Percentiles rank a stretch among this genome's conserved stretches.
Conservation (phyloP, 805 yeast genomes). For the Phaffomyces antillensis region DNA sequence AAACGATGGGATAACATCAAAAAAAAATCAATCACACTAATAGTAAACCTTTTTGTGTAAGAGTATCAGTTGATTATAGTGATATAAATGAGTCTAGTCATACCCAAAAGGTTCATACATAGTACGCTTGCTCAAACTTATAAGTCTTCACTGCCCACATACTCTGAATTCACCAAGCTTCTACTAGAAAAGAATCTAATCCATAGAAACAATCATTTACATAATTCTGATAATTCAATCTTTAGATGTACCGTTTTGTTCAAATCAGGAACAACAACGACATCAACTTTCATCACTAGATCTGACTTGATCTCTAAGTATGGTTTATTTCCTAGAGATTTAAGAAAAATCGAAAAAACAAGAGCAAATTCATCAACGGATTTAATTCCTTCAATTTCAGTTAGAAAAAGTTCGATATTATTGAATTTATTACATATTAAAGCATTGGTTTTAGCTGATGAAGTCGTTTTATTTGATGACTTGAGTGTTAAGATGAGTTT, state of each 20-base stretch:
- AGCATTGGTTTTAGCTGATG: slow-evolving; percentile 65
- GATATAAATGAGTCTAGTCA: not conserved
- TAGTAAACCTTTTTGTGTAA: too few relatives aligned
- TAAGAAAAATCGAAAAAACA: slow-evolving; percentile 77
- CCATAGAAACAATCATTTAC: slow-evolving; percentile 27
- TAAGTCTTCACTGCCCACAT: not conserved
- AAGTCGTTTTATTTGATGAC: slow-evolving; percentile 72
- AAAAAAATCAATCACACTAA: too few relatives aligned
- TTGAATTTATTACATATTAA: slow-evolving; percentile 73
- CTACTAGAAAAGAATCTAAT: slow-evolving; percentile 32
- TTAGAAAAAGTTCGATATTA: slow-evolving; percentile 61
- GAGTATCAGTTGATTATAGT: too few relatives aligned
- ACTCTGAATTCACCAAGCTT: slow-evolving; percentile 22
- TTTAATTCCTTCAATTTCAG: slow-evolving; percentile 77
- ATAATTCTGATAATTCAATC: slow-evolving; percentile 27
- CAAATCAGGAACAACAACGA: slow-evolving; percentile 31
- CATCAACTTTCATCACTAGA: slow-evolving; percentile 68
- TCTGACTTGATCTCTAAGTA: slow-evolving; percentile 65
- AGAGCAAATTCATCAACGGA: slow-evolving; percentile 38
- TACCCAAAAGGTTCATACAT: not conserved
- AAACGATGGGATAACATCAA: too few relatives aligned
- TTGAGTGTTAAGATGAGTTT: slow-evolving; percentile 52
- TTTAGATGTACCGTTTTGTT: slow-evolving; percentile 79
- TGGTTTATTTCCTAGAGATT: slow-evolving; percentile 80
- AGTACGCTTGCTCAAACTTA: not conserved